These are phyloP conservation scores for Sphagnurus paluster DNA, from an alignment of 1,284 basidiomycete genomes.

Conservation along the genomic window DNA sequence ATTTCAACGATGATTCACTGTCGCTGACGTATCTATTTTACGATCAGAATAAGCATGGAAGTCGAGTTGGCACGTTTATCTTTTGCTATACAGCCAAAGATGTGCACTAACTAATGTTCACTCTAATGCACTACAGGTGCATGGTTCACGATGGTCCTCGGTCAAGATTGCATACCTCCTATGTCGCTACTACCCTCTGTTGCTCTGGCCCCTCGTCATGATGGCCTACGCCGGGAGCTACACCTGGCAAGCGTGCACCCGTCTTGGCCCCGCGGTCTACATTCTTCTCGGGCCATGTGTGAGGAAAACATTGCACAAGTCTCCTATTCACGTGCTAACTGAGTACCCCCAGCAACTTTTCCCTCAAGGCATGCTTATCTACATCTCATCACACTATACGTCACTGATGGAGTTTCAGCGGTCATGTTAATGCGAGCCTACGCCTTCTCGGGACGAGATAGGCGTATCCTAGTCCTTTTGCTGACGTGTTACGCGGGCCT, in stretches of 20 bases:
- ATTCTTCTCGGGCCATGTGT: conserved; percentile 33
- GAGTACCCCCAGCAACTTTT: conserved; percentile 20
- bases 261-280: conserved; percentile 26
- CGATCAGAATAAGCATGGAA: conserved; percentile 16
- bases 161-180: conserved; percentile 38
- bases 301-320: conserved; percentile 10
- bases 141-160: conserved; percentile 34
- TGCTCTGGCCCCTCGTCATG: conserved; percentile 30
- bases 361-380: conserved; percentile 19
- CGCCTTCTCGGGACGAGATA: conserved; percentile 33
- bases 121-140: conserved; percentile 26
- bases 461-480: conserved; percentile 30
- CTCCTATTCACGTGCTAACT: neutral
- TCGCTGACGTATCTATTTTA: no score
- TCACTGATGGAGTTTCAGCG: conserved; percentile 18
- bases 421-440: conserved; percentile 40
- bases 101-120: neutral
- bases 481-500: conserved; percentile 30
- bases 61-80: conserved; percentile 20
- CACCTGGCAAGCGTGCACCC: conserved; percentile 22
- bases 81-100: neutral
- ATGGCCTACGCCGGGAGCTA: conserved; percentile 33
- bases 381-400: neutral
- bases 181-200: conserved; percentile 36
- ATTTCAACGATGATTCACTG: neutral